These are phyloP conservation scores for Arachis monticola DNA, from an alignment of 331 rosid species.

Conservation along the genomic window DNA sequence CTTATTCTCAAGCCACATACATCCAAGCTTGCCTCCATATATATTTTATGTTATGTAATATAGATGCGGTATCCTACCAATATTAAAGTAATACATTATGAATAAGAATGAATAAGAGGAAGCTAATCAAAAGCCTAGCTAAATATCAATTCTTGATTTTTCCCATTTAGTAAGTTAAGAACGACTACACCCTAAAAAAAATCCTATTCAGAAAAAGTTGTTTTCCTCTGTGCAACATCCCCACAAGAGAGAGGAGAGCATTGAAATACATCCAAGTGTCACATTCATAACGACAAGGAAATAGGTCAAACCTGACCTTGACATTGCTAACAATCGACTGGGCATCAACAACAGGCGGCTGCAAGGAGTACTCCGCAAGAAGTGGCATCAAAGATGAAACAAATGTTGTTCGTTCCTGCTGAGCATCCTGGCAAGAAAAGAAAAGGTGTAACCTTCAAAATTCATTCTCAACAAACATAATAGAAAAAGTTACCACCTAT, in stretches of 20 bases:
- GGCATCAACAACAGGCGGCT: slow-evolving; percentile 82
- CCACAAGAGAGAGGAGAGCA: not conserved
- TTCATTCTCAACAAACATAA: slow-evolving; percentile 30
- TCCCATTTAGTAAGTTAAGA: not conserved
- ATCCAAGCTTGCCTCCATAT: too few relatives aligned
- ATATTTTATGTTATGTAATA: too few relatives aligned
- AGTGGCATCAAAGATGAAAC: slow-evolving; percentile 90
- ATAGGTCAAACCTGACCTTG: slow-evolving; percentile 64
- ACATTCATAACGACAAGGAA: slow-evolving; percentile 27
- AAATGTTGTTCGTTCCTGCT: slow-evolving; percentile 90
- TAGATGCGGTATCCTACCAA: too few relatives aligned
- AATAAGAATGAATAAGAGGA: not conserved
- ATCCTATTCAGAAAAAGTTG: not conserved
- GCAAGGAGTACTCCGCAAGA: slow-evolving; percentile 90
- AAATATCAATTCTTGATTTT: not conserved
- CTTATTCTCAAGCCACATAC: too few relatives aligned
- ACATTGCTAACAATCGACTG: slow-evolving; percentile 92
- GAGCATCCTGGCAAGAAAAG: slow-evolving; percentile 76
- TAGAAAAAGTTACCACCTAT: slow-evolving; percentile 12
- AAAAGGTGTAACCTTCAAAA: slow-evolving; percentile 29
- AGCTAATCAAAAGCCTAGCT: not conserved
- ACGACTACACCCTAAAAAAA: not conserved
- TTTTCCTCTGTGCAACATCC: not conserved
- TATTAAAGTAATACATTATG: not conserved
- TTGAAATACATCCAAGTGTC: slow-evolving; percentile 30